Conservation (phyloP, 1,284 basidiomycete species). For the Bondarzewia mesenterica region DNA sequence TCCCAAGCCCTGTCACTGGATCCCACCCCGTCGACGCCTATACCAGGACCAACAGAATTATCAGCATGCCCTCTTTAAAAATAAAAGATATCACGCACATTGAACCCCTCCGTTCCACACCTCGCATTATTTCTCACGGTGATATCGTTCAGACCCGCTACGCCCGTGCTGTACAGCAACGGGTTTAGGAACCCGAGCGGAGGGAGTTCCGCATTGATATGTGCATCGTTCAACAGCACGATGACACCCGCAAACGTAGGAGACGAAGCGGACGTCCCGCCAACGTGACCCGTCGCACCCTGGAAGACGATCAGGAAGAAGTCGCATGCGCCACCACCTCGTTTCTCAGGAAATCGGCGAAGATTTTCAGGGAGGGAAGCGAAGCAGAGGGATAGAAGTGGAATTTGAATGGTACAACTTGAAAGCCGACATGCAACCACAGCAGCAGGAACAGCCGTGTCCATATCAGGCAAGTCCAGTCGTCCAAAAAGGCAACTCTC, state of each 20-base stretch:
- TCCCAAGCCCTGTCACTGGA: slow-evolving; percentile 43
- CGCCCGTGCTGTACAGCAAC: slow-evolving; percentile 41
- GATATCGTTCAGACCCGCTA: slow-evolving; percentile 51
- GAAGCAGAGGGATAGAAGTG: too few relatives aligned
- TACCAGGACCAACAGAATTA: not conserved
- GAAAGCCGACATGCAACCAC: too few relatives aligned
- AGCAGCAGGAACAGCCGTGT: too few relatives aligned
- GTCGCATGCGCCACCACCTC: slow-evolving; percentile 45
- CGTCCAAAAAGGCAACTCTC: too few relatives aligned
- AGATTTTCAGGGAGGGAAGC: too few relatives aligned
- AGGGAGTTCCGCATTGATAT: slow-evolving; percentile 37
- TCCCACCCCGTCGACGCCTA: slow-evolving; percentile 41
- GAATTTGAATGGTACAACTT: too few relatives aligned
- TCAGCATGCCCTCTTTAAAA: not conserved
- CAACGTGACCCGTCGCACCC: slow-evolving; percentile 35
- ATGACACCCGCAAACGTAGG: slow-evolving; percentile 55
- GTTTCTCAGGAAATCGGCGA: too few relatives aligned
- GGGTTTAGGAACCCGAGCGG: slow-evolving; percentile 58
- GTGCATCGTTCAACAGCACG: slow-evolving; percentile 49
- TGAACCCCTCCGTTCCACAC: slow-evolving; percentile 46
- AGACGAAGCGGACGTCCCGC: slow-evolving; percentile 28
- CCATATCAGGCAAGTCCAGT: too few relatives aligned
- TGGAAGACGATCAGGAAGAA: slow-evolving; percentile 52
- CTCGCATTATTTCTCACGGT: slow-evolving; percentile 44
- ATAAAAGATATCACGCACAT: slow-evolving; percentile 27